Evolutionary conservation across 2,329 filamentous ascomycete genomes (phyloP).

Genomic region (Penicillium frequentans): DNA sequence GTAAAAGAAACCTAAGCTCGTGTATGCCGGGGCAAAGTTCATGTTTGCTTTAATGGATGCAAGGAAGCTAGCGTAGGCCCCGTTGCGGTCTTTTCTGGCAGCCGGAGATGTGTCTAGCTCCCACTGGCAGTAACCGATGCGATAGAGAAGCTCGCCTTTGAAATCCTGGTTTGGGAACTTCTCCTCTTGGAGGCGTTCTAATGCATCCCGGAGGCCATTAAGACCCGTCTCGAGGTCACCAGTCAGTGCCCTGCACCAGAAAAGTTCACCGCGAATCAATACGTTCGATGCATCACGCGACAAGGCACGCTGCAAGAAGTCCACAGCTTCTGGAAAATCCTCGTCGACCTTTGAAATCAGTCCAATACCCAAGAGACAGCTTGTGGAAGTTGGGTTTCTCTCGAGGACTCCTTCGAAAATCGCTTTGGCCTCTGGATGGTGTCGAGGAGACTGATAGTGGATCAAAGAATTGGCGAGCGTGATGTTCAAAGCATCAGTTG

Average conservation of each 20-base stretch:
- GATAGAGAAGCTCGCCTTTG: conserved; percentile 82
- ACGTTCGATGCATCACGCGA: conserved; percentile 71
- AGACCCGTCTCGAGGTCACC: conserved; percentile 71
- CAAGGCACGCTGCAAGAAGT: conserved; percentile 76
- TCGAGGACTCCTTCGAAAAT: conserved; percentile 81
- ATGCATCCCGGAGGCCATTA: conserved; percentile 67
- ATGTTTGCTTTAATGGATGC: conserved; percentile 81
- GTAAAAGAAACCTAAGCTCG: conserved; percentile 86
- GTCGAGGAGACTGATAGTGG: conserved; percentile 82
- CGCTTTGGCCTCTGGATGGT: conserved; percentile 84
- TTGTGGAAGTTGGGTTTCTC: conserved; percentile 72
- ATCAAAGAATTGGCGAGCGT: conserved; percentile 85
- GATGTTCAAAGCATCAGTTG: conserved; percentile 71
- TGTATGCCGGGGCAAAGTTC: conserved; percentile 87
- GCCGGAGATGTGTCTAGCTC: conserved; percentile 71
- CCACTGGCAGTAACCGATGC: conserved; percentile 86
- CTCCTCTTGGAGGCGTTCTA: conserved; percentile 64
- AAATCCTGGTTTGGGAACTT: conserved; percentile 65
- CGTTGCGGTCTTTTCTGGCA: conserved; percentile 75
- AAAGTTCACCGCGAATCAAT: conserved; percentile 79
- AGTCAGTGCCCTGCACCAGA: conserved; percentile 85
- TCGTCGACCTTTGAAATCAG: conserved; percentile 92
- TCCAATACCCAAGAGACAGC: conserved; percentile 84
- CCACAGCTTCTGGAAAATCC: conserved; percentile 77
- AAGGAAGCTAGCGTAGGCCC: conserved; percentile 81